Base-by-base conservation (phyloP, 352 stramenopile species). In the Blastocystis sp. region DNA sequence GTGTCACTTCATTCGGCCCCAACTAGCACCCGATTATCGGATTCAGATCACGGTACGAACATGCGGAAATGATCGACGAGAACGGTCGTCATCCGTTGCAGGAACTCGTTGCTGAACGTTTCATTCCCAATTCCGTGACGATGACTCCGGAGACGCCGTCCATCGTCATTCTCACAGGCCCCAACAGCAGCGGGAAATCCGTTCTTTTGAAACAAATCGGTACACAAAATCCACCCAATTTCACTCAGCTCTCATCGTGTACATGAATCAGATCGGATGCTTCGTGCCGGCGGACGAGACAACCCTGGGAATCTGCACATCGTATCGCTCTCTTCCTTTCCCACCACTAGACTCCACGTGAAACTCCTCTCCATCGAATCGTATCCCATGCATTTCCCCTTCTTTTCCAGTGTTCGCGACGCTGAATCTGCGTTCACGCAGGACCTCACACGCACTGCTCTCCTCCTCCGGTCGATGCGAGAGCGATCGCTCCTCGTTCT, bases 261-360 rank as follows among this genome's bases (percentile, higher is more conserved):
- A 90, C 11, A 87, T 92, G 1, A 90, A 90, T 78, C 90, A 92
- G 59, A 87, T 92, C 29, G 90, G 89, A 0, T 91, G 90, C 38
- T 92, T 92, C 49, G 90, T 92, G 3, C 89, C 90, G 1, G 91
- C 89, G 46, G 32, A 75, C 49, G 14, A 86, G 6, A 89, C 89
- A 0, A 67, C 49, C 4, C 78, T 92, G 0, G 84, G 88, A 0
- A 48, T 92, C 0, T 91, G 91, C 27, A 36, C 40, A 48, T 75
- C 63, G 32, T 59, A 59, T 3, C 7, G n/a, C 11, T 59, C 32
- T 3, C 51, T 59, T 11, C 11, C 3, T 32, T 59, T 59, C 14
- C 27, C 11, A 48, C n/a, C 3, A 72, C 2, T 72, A 72, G 61
- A 44, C 36, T 81, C 46, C 36, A 51, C n/a, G 56, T 51, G 21